Conservation (phyloP, 805 yeast species). For the Candida vaughaniae region DNA sequence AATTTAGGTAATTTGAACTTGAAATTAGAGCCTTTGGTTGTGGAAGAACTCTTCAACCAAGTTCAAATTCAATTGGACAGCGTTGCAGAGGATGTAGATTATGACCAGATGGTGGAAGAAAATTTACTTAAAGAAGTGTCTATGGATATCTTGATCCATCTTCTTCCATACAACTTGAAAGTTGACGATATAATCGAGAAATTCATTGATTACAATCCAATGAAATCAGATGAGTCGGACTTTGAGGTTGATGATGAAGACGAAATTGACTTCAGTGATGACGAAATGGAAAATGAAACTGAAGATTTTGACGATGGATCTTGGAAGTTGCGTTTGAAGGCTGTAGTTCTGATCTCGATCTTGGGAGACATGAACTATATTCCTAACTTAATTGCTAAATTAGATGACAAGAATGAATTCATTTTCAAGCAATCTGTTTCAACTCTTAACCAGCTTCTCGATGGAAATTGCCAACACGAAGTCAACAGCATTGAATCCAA, state of each 20-base stretch:
- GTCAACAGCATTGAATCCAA: constrained; percentile 18
- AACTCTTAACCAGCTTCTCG: constrained; percentile 30
- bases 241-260: constrained; percentile 37
- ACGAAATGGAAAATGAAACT: constrained; percentile 40
- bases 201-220: constrained; percentile 34
- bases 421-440: constrained; percentile 52
- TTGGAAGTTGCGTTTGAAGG: constrained; percentile 61
- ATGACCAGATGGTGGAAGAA: constrained; percentile 39
- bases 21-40: background rate
- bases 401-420: constrained; percentile 45
- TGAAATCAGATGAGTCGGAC: constrained; percentile 29
- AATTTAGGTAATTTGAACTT: constrained; percentile 8
- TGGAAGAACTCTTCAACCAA: constrained; percentile 17
- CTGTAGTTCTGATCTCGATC: constrained; percentile 42
- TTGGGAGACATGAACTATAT: constrained; percentile 15
- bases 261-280: constrained; percentile 41
- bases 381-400: constrained; percentile 8
- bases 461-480: background rate
- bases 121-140: constrained; percentile 55
- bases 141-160: constrained; percentile 40
- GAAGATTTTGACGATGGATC: constrained; percentile 45
- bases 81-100: constrained; percentile 37
- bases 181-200: constrained; percentile 10
- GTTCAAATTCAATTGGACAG: constrained; percentile 17
- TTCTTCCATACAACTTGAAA: constrained; percentile 6